Evolutionary conservation across 2,329 filamentous ascomycete species (phyloP), one percentile per base, ranked within the genome.

Genomic region (Cyphellophora attinorum): DNA sequence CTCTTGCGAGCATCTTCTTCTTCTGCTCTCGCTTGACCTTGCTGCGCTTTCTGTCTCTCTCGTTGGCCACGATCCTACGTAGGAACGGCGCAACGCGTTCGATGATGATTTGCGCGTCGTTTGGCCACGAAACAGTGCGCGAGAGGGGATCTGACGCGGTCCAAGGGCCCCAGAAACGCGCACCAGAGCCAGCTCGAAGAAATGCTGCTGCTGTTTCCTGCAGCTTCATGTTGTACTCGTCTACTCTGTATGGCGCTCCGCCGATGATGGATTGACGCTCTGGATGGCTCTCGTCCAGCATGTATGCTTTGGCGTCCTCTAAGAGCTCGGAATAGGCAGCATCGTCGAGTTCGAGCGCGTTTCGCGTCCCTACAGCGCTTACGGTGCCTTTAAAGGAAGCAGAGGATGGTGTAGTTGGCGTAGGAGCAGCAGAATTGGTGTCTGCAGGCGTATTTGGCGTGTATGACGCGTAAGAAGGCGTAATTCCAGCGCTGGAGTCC

Each of bases 171-270:
- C 74, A 75, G 48, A 67, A 74, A 15, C 62, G 58, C 41, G 67
- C 65, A 2, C 70, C 70, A 35, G 65, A 58, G 10, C 67, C 67
- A 37, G 66, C 64, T 11, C 52, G 55, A 8, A 76, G 52, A 34
- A 76, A 75, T 15, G 73, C 68, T 60, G 72, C 69, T 34, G 74
- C 70, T 0, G 65, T 65, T 36, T 72, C 69, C n/a, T n/a, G n/a
- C n/a, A n/a, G n/a, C n/a, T n/a, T n/a, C n/a, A n/a, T n/a, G n/a
- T n/a, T n/a, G n/a, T n/a, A n/a, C n/a, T n/a, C n/a, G n/a, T n/a
- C n/a, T n/a, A n/a, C n/a, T n/a, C n/a, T n/a, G n/a, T n/a, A n/a
- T n/a, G n/a, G n/a, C 0, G 67, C 67, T 38, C 65, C 69, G 3
- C 70, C 71, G 6, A 76, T 69, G 38, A 71, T 74, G n/a, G 65